Conservation (phyloP, 1,284 basidiomycete species). For the Retiboletus fuscus region DNA sequence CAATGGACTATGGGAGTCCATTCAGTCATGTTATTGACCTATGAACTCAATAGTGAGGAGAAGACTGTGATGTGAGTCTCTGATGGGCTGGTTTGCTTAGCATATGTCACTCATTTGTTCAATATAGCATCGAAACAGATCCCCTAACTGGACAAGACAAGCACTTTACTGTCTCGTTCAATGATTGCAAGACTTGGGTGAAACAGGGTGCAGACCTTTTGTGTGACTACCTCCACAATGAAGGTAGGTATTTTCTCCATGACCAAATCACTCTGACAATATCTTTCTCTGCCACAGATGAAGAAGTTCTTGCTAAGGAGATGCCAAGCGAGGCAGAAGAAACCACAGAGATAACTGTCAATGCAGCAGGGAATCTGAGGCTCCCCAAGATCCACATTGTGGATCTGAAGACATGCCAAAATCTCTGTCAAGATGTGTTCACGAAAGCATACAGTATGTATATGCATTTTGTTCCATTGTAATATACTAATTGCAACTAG, state of each 20-base stretch:
- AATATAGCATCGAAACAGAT: constrained; percentile 6
- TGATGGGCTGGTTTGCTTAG: too few relatives aligned
- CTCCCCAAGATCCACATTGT: not conserved
- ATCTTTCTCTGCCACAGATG: not conserved
- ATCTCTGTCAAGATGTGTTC: not conserved
- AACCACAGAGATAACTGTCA: not conserved
- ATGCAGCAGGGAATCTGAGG: not conserved
- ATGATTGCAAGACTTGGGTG: constrained; percentile 9
- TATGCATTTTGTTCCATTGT: not conserved
- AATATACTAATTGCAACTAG: not conserved
- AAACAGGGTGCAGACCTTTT: constrained; percentile 8
- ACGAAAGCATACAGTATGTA: constrained; percentile 11
- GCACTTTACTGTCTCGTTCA: constrained; percentile 1
- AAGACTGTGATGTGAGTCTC: not conserved
- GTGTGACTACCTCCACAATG: not conserved
- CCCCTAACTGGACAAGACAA: not conserved
- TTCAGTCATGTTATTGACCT: not conserved
- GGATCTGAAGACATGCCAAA: constrained; percentile 5
- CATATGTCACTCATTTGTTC: not conserved
- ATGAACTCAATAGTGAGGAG: not conserved
- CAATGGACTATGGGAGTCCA: constrained; percentile 1
- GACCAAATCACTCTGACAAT: not conserved
- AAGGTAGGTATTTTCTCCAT: not conserved
- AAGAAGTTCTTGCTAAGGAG: too few relatives aligned
- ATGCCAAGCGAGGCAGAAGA: not conserved